Conservation (phyloP, 257 asterid genomes). For the Nicotiana tomentosiformis region DNA sequence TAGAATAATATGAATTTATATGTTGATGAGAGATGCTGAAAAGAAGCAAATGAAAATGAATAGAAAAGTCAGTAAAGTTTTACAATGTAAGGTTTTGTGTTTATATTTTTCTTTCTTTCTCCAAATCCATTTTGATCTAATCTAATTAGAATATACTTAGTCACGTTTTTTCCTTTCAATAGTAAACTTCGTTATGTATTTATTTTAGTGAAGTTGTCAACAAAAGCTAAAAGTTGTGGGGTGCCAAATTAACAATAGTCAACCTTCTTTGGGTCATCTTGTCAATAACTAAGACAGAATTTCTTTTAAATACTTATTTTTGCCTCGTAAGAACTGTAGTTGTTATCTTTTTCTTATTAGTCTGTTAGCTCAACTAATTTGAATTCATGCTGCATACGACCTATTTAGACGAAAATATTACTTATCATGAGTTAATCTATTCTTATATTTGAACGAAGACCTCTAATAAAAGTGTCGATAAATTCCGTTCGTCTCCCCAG, state of each 20-base stretch:
- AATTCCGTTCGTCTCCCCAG: too few relatives aligned
- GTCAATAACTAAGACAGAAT: background rate
- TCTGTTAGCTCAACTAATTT: background rate
- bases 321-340: too few relatives aligned
- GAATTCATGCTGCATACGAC: background rate
- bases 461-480: too few relatives aligned
- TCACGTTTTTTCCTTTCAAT: background rate
- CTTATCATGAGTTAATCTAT: background rate
- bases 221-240: background rate
- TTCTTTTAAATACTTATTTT: too few relatives aligned
- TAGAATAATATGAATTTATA: background rate
- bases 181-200: background rate
- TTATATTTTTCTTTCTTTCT: background rate
- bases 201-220: background rate
- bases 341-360: too few relatives aligned
- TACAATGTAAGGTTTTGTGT: background rate
- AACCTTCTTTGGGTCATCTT: background rate
- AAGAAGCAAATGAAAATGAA: slow-evolving; percentile 4
- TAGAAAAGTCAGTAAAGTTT: background rate
- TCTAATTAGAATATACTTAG: background rate
- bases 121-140: background rate
- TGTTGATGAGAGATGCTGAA: background rate
- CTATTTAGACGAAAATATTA: background rate
- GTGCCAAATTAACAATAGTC: background rate
- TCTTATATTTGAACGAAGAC: background rate